Evolutionary conservation across 768 basidiomycete genomes (phyloP).

Genomic region (Lepiota brunneoincarnata): DNA sequence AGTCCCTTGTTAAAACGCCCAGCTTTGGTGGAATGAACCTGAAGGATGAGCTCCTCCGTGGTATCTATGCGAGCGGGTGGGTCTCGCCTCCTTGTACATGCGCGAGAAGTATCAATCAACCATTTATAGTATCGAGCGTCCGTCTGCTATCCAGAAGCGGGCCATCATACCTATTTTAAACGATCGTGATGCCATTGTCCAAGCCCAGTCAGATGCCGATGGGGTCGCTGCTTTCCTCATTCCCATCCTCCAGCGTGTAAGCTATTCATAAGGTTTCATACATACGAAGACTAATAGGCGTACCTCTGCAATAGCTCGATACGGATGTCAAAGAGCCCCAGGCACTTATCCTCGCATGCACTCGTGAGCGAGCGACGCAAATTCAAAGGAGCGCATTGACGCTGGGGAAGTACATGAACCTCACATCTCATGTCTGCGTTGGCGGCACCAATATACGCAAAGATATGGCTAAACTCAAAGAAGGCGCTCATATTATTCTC

Average conservation of each 20-base stretch:
- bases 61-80: slow-evolving; percentile 96
- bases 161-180: slow-evolving; percentile 98
- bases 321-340: slow-evolving; percentile 85
- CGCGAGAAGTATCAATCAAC: slow-evolving; percentile 4
- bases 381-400: slow-evolving; percentile 97
- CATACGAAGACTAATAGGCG: not conserved
- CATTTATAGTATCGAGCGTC: slow-evolving; percentile 85
- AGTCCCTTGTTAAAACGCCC: no score
- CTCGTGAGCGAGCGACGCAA: slow-evolving; percentile 95
- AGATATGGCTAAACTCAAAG: slow-evolving; percentile 95
- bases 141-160: slow-evolving; percentile 98
- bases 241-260: slow-evolving; percentile 83
- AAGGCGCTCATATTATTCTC: slow-evolving; percentile 86
- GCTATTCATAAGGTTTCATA: slow-evolving; percentile 6
- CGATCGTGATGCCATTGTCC: slow-evolving; percentile 97
- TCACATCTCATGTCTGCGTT: slow-evolving; percentile 95
- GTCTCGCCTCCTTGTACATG: slow-evolving; percentile 17
- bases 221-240: slow-evolving; percentile 99
- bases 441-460: slow-evolving; percentile 98
- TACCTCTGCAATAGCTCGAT: slow-evolving; percentile 57
- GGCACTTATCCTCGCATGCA: slow-evolving; percentile 97
- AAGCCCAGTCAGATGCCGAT: slow-evolving; percentile 98
- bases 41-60: slow-evolving; percentile 94
- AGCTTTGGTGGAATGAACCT: no score
- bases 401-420: slow-evolving; percentile 91